phyloP scores from a whole-genome alignment of 805 yeast species.

The Sugiyamaella lignohabitans region DNA sequence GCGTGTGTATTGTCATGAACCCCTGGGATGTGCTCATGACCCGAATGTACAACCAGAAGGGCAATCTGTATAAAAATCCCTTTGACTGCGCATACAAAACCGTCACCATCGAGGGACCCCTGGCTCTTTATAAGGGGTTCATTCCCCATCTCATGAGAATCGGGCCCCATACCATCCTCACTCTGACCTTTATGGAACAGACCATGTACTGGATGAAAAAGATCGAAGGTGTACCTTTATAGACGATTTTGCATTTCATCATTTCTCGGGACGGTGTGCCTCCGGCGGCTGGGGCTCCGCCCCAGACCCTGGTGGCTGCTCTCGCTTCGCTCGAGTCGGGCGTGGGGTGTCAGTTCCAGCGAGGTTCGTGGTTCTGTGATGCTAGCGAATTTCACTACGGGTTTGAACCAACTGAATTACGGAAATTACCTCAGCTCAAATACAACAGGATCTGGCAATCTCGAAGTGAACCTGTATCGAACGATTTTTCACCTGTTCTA shows the following conservation, averaged over 20 bases:
- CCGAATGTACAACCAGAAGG: conserved; percentile 91
- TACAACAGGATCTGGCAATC: too few relatives aligned
- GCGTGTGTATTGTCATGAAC: conserved; percentile 93
- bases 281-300: neutral
- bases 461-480: too few relatives aligned
- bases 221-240: conserved; percentile 36
- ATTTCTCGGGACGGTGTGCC: neutral
- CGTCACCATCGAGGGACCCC: conserved; percentile 70
- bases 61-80: conserved; percentile 78
- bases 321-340: neutral
- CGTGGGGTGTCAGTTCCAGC: too few relatives aligned
- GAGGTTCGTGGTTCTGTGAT: too few relatives aligned
- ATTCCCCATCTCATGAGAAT: conserved; percentile 87
- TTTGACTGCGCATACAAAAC: conserved; percentile 86
- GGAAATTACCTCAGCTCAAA: too few relatives aligned
- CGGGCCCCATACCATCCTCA: conserved; percentile 86
- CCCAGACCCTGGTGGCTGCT: neutral
- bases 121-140: conserved; percentile 91
- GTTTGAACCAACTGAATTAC: too few relatives aligned
- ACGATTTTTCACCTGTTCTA: too few relatives aligned
- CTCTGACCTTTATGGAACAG: conserved; percentile 93
- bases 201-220: conserved; percentile 58
- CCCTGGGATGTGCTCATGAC: conserved; percentile 97
- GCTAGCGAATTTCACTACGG: too few relatives aligned
- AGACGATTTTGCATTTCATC: neutral